phyloP scores from a whole-genome alignment of 2,329 filamentous ascomycete genomes.

The Seiridium unicorne region DNA sequence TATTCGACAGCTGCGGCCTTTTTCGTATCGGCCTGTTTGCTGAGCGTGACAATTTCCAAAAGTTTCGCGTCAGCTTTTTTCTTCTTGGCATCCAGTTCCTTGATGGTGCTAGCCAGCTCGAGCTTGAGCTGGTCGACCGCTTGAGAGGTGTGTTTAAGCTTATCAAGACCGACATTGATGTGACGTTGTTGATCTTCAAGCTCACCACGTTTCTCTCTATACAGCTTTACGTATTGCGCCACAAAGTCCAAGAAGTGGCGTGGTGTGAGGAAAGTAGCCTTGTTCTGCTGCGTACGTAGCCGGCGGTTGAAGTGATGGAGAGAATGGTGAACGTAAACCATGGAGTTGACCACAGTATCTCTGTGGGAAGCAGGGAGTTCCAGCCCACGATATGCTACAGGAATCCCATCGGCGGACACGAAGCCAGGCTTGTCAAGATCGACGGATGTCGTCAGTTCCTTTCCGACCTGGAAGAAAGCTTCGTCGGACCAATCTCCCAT shows the following conservation, averaged over 20 bases:
- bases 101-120: conserved; percentile 92
- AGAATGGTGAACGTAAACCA: conserved; percentile 99
- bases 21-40: background rate
- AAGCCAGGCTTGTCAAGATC: conserved; percentile 90
- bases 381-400: conserved; percentile 86
- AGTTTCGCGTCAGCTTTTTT: conserved; percentile 61
- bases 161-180: conserved; percentile 96
- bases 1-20: conserved; percentile 8
- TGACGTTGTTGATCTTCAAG: conserved; percentile 98
- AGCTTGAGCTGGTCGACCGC: conserved; percentile 91
- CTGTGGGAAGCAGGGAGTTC: conserved; percentile 83
- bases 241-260: conserved; percentile 98
- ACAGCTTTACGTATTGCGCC: conserved; percentile 93
- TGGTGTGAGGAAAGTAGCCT: conserved; percentile 88
- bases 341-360: conserved; percentile 91
- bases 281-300: conserved; percentile 87
- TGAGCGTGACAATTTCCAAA: conserved; percentile 42
- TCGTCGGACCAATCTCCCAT: conserved; percentile 99
- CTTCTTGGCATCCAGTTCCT: conserved; percentile 88
- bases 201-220: conserved; percentile 97
- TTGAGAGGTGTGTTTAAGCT: conserved; percentile 92
- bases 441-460: conserved; percentile 92
- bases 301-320: conserved; percentile 86
- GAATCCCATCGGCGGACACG: conserved; percentile 83
- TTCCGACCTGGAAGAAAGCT: conserved; percentile 95